Percentiles rank a stretch among this genome's conserved stretches.
Conservation (phyloP, 78 protist genomes). For the Pigoraptor vietnamica region DNA sequence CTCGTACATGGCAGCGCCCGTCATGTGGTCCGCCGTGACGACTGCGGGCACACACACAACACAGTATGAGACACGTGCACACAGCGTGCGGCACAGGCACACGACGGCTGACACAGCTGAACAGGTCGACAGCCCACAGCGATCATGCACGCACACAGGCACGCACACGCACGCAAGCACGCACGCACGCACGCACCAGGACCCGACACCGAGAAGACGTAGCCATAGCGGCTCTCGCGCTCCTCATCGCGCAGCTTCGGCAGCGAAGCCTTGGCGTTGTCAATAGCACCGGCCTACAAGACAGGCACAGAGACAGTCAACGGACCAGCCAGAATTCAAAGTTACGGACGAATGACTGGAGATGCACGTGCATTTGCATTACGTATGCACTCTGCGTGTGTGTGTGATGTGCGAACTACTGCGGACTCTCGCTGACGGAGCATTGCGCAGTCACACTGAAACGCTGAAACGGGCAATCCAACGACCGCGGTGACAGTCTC, state of each 20-base stretch:
- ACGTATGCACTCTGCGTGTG: not conserved
- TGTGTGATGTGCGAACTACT: not conserved
- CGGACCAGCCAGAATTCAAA: no score
- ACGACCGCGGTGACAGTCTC: no score
- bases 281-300: not conserved
- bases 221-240: not conserved
- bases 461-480: no score
- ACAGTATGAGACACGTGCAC: not conserved
- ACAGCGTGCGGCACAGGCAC: not conserved
- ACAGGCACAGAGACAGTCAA: not conserved
- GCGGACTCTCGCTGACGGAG: no score
- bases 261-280: not conserved
- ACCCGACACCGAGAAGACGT: constrained; percentile 92
- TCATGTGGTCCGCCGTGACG: constrained; percentile 96
- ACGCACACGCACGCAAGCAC: not conserved
- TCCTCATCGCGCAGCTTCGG: not conserved
- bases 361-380: not conserved
- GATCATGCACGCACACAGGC: not conserved
- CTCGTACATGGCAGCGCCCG: constrained; percentile 99
- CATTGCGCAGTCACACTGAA: no score
- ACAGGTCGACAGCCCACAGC: not conserved
- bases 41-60: constrained; percentile 60
- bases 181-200: constrained; percentile 50
- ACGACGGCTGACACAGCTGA: no score
- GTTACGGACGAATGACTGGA: not conserved